These are phyloP conservation scores for Canna indica DNA, from an alignment of 176 grass and related monocot species.

Conservation along the genomic window DNA sequence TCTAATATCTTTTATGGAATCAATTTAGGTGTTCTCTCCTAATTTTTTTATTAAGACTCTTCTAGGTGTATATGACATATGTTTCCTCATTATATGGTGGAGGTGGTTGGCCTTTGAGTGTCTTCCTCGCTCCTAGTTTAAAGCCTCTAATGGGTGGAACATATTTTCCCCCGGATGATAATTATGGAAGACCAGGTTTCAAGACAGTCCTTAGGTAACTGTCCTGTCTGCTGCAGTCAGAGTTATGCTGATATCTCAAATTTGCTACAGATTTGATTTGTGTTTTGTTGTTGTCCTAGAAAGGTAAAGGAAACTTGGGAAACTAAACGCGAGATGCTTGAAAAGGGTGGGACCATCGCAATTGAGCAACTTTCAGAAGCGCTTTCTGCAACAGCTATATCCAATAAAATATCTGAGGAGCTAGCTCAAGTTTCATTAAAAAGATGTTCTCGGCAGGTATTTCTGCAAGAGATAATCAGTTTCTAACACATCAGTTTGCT, in stretches of 20 bases:
- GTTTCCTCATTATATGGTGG: conserved; percentile 72
- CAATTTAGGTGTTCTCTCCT: not conserved
- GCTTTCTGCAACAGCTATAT: conserved; percentile 53
- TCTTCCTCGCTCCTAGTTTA: conserved; percentile 72
- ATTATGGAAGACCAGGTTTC: conserved; percentile 81
- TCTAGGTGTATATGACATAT: conserved; percentile 96
- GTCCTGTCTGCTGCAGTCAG: not conserved
- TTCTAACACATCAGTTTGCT: not conserved
- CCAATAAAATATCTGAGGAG: conserved; percentile 51
- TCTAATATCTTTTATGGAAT: not conserved
- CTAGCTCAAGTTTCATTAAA: conserved; percentile 45
- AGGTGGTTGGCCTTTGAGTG: conserved; percentile 93
- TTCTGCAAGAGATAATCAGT: not conserved
- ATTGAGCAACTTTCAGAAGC: conserved; percentile 79
- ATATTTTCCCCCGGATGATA: conserved; percentile 94
- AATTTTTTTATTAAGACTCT: conserved; percentile 5
- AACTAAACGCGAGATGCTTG: conserved; percentile 66
- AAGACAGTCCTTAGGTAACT: conserved; percentile 81
- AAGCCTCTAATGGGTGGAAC: conserved; percentile 96
- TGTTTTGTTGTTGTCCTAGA: conserved; percentile 22
- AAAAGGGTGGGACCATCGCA: conserved; percentile 41
- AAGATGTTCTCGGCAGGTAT: conserved; percentile 71
- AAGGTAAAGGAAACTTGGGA: conserved; percentile 93
- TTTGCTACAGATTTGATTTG: not conserved
- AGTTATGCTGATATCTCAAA: not conserved